Evolutionary conservation across 805 yeast species (phyloP), one percentile per base, ranked within the genome.

Genomic region (Hanseniaspora lindneri): DNA sequence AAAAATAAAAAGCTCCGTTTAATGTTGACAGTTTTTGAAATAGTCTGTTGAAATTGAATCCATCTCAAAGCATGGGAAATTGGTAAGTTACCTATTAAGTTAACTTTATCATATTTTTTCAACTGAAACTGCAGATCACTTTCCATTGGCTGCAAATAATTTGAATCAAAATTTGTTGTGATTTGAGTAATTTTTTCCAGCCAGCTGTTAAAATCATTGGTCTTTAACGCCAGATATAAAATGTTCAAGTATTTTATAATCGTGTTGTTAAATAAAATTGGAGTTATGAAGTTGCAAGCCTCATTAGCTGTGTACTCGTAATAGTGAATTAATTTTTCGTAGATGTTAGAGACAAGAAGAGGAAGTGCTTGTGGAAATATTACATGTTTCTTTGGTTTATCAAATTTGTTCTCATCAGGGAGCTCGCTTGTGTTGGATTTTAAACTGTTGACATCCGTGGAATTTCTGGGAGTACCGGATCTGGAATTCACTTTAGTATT

Each of bases 281-380:
- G 89, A 0, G 97, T 96, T 0, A 81, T 88, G 54, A 75, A 75
- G 54, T 89, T 95, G 49, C 79, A 85, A 8, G 72, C 69, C 49
- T 74, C 78, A 34, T 67, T 60, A 4, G 75, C 67, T 33, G 89
- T 78, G 34, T 65, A 55, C 49, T 68, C 72, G 60, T 72, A 80
- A 56, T 58, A 75, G 41, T 56, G 66, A 6, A 73, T 49, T 3
- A 67, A 60, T 50, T 68, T 70, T 11, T 58, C 64, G 27, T 68
- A 62, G 3, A 74, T 60, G 20, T 64, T 62, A 25, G 60, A 54
- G 1, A 74, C 54, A 6, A 74, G 52, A 16, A 67, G 67, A 1
- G 70, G 66, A 6, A 68, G 53, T 13, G 58, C 5, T 75, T 75
- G 34, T 75, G 57, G 44, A 29, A 39, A 44, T 14, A 44, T 21